These are phyloP conservation scores for Lactarius hatsudake DNA, from an alignment of 768 basidiomycete genomes.

Conservation along the genomic window DNA sequence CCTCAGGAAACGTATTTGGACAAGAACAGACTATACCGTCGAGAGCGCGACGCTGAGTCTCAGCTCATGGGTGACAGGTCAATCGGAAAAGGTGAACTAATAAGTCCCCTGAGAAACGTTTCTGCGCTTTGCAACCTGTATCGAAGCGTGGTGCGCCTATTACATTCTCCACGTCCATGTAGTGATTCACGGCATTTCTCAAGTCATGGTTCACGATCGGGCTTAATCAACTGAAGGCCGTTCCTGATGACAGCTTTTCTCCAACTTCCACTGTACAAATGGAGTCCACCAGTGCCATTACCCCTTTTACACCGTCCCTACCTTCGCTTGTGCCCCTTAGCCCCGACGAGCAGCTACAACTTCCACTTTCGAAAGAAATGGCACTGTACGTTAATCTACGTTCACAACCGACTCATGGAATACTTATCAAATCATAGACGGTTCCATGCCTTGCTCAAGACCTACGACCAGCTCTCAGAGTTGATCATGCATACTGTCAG, in stretches of 20 bases:
- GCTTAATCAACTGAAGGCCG: slow-evolving; percentile 62
- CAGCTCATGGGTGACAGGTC: slow-evolving; percentile 54
- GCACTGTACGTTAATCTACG: slow-evolving; percentile 70
- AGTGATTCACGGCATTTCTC: slow-evolving; percentile 10
- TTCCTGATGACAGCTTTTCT: slow-evolving; percentile 52
- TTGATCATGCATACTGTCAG: slow-evolving; percentile 85
- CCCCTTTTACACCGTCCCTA: slow-evolving; percentile 44
- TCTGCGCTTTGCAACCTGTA: slow-evolving; percentile 75
- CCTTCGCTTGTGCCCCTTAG: slow-evolving; percentile 41
- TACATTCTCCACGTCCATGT: slow-evolving; percentile 4
- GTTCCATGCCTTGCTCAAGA: slow-evolving; percentile 86
- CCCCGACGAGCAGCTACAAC: slow-evolving; percentile 50
- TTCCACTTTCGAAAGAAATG: slow-evolving; percentile 89
- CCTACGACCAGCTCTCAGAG: slow-evolving; percentile 85
- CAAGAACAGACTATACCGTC: slow-evolving; percentile 57
- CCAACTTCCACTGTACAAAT: slow-evolving; percentile 49
- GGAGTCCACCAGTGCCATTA: slow-evolving; percentile 49
- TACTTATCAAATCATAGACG: slow-evolving; percentile 51
- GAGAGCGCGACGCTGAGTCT: slow-evolving; percentile 79
- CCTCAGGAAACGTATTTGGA: slow-evolving; percentile 41
- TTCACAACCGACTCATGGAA: slow-evolving; percentile 67
- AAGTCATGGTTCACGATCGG: slow-evolving; percentile 86
- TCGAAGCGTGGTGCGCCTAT: slow-evolving; percentile 72
- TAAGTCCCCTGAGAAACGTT: slow-evolving; percentile 69
- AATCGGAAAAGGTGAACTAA: slow-evolving; percentile 62